These are phyloP conservation scores for Kazachstania kunashirensis DNA, from an alignment of 805 yeast species.

Conservation along the genomic window DNA sequence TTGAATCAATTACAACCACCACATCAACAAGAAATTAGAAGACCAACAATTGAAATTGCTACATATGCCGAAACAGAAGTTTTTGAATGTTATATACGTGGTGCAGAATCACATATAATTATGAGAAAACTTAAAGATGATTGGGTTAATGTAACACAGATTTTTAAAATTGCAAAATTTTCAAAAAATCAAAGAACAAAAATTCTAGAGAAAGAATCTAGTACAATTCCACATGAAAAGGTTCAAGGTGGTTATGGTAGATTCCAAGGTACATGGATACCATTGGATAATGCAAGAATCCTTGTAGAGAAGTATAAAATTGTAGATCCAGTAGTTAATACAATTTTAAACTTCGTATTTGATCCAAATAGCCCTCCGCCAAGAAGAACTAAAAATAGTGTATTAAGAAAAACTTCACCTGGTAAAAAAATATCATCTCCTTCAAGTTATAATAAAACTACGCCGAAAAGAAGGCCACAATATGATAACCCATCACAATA, in stretches of 20 bases:
- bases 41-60: slow-evolving; percentile 31
- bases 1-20: not conserved
- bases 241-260: slow-evolving; percentile 81
- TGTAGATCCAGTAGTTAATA: slow-evolving; percentile 38
- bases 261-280: slow-evolving; percentile 83
- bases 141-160: slow-evolving; percentile 89
- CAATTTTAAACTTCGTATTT: slow-evolving; percentile 46
- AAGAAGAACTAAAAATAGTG: slow-evolving; percentile 32
- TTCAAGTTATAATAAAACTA: slow-evolving; percentile 27
- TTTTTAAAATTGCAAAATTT: slow-evolving; percentile 65
- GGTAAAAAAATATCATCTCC: slow-evolving; percentile 28
- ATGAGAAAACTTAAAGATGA: slow-evolving; percentile 88
- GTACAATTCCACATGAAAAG: slow-evolving; percentile 60
- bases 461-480: slow-evolving; percentile 22
- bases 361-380: slow-evolving; percentile 38
- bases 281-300: slow-evolving; percentile 51
- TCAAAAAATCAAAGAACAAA: slow-evolving; percentile 74
- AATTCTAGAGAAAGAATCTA: slow-evolving; percentile 66
- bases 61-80: slow-evolving; percentile 45
- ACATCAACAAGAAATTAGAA: not conserved
- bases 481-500: slow-evolving; percentile 4
- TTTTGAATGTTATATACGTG: slow-evolving; percentile 55
- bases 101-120: slow-evolving; percentile 28
- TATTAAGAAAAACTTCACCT: slow-evolving; percentile 26
- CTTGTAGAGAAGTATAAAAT: slow-evolving; percentile 46